A percentile compares a stretch with the other conserved stretches of the same genome.
Conservation (phyloP, 2,329 filamentous ascomycete genomes). For the Annulohypoxylon truncatum region DNA sequence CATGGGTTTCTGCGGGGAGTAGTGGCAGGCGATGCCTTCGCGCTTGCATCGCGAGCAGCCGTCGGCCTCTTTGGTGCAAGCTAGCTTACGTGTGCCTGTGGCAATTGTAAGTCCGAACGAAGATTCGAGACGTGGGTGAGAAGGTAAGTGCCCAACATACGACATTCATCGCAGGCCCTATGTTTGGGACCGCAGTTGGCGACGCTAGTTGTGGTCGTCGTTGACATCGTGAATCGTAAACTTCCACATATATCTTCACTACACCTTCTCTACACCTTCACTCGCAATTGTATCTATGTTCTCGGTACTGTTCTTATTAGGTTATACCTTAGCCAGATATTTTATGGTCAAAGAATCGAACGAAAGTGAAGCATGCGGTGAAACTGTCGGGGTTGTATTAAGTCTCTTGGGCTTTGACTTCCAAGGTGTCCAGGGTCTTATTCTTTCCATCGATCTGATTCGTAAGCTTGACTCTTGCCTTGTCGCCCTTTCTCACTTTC, state of each 20-base stretch:
- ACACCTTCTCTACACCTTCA: not conserved
- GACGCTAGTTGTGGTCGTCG: conserved; percentile 24
- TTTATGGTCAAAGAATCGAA: not conserved
- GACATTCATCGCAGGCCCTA: conserved; percentile 74
- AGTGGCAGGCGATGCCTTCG: conserved; percentile 69
- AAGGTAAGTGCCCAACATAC: conserved; percentile 58
- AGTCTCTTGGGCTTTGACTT: not conserved
- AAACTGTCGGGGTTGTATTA: not conserved
- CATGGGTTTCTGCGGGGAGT: conserved; percentile 75
- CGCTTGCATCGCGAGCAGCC: conserved; percentile 69
- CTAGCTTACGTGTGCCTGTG: conserved; percentile 71
- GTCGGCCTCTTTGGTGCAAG: conserved; percentile 70
- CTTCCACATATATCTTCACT: not conserved
- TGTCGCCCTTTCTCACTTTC: not conserved
- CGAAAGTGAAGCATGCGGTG: not conserved
- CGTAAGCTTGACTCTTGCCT: conserved; percentile 23
- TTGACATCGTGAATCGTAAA: conserved; percentile 18
- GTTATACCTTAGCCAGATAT: not conserved
- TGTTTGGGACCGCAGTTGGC: conserved; percentile 57
- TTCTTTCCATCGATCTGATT: conserved; percentile 17
- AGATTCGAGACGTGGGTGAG: conserved; percentile 40
- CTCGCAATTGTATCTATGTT: not conserved
- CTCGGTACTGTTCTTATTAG: not conserved
- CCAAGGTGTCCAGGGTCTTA: not conserved
- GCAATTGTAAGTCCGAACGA: conserved; percentile 31